phyloP scores from a whole-genome alignment of 768 basidiomycete species.

The Exidia glandulosa region DNA sequence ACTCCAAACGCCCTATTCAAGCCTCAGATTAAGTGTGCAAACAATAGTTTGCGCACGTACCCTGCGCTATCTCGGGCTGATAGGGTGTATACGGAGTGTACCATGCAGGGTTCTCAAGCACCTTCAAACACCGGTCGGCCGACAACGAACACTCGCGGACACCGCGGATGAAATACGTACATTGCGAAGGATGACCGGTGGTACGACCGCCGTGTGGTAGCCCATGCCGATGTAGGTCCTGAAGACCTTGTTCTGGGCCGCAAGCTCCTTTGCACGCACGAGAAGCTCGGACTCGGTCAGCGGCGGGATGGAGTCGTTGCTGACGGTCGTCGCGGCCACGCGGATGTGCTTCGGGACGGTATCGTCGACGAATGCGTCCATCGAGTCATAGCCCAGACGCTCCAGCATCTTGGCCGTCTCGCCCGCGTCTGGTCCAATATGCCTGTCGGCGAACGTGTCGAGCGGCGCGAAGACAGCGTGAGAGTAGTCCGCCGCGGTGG shows the following conservation, averaged over 20 bases:
- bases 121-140: conserved; percentile 26
- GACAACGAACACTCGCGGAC: conserved; percentile 2
- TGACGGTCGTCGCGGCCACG: conserved; percentile 47
- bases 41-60: conserved; percentile 26
- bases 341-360: conserved; percentile 78
- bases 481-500: background rate
- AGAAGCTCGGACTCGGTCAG: conserved; percentile 83
- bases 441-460: conserved; percentile 83
- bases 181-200: conserved; percentile 90
- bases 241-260: conserved; percentile 65
- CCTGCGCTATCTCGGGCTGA: conserved; percentile 98
- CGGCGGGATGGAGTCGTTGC: conserved; percentile 56
- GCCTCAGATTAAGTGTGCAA: conserved; percentile 1
- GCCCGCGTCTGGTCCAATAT: conserved; percentile 82
- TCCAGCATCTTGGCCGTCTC: conserved; percentile 78
- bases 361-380: conserved; percentile 79
- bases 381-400: conserved; percentile 69
- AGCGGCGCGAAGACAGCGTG: conserved; percentile 63
- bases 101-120: conserved; percentile 95
- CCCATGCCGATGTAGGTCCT: conserved; percentile 98
- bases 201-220: conserved; percentile 88
- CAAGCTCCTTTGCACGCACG: conserved; percentile 62
- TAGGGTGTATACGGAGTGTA: conserved; percentile 96
- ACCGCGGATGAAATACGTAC: conserved; percentile 29
- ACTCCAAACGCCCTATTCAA: conserved; percentile 80